Base-by-base conservation (phyloP, 2,329 filamentous ascomycete species). In the Botrytis byssoidea region DNA sequence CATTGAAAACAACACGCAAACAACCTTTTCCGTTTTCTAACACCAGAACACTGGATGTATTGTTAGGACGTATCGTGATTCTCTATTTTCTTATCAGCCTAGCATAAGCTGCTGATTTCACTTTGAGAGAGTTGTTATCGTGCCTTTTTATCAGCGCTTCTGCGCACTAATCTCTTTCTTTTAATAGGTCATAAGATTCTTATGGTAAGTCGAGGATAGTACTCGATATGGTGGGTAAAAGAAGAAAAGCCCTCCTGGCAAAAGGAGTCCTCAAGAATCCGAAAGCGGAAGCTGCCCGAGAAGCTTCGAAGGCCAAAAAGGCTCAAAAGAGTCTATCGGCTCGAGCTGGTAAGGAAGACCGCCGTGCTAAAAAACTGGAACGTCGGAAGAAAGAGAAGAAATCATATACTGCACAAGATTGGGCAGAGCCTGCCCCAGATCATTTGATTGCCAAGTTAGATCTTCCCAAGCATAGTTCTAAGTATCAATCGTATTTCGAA, bases 401-500 rank as follows among this genome's bases (percentile, higher is more conserved):
- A 51, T 67, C 63, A 35, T 76, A 76, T 72, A 79, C 78, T 40
- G 76, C 78, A 42, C 74, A 78, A n/a, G 71, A 75, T 61, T 81
- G 80, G 80, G 77, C 77, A 51, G 74, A 71, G 46, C 79, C 78
- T 63, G 76, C 78, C 37, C 80, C 79, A 16, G 67, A 79, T 14
- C 79, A 80, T 70, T 76, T 82, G 16, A 76, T 80, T 51, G 81
- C 78, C n/a, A 80, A 77, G 70, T 73, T 81, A 65, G 78, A 80
- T 65, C 68, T 77, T 44, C 80, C 81, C 22, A 80, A 78, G 71
- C 74, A 80, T 32, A 80, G 88, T 79, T 88, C 78, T 32, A 82
- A 89, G 79, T 88, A 91, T 80, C 86, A 88, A 77, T 86, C 87
- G 22, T 90, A 89, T 79, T 90, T 89, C 78, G 89, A 91, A 81